Conservation (phyloP, 2,329 filamentous ascomycete species). For the Penicillium brasilianum region DNA sequence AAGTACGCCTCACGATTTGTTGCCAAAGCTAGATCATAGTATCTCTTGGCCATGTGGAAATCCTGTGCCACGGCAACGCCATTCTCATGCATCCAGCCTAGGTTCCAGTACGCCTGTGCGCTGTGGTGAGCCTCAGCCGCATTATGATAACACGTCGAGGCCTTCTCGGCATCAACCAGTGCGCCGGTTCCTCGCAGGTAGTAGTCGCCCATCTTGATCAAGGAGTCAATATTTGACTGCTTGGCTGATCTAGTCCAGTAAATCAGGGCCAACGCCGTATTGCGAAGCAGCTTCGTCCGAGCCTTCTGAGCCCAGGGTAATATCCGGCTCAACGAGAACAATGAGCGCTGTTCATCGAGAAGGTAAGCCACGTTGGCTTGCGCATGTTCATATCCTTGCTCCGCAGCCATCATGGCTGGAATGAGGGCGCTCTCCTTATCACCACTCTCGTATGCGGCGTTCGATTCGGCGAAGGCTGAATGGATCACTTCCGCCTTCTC, state of each 20-base stretch:
- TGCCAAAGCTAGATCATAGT: conserved; percentile 90
- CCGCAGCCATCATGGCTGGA: conserved; percentile 82
- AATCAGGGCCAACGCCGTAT: conserved; percentile 74
- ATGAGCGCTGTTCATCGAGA: conserved; percentile 73
- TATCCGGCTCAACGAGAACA: conserved; percentile 61
- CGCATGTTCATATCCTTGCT: conserved; percentile 87
- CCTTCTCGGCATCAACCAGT: conserved; percentile 75
- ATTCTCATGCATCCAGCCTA: conserved; percentile 99
- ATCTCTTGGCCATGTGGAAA: conserved; percentile 94
- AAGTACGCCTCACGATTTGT: conserved; percentile 94
- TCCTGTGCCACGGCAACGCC: conserved; percentile 91
- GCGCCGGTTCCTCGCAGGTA: conserved; percentile 84
- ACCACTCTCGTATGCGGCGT: conserved; percentile 77
- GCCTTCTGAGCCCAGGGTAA: conserved; percentile 53
- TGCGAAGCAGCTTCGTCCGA: conserved; percentile 56
- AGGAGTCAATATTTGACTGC: conserved; percentile 88
- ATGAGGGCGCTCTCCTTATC: conserved; percentile 81
- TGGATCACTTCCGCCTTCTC: conserved; percentile 74
- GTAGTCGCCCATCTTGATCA: conserved; percentile 99
- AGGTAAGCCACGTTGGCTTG: conserved; percentile 91
- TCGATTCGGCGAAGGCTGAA: conserved; percentile 81
- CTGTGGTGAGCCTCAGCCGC: conserved; percentile 90
- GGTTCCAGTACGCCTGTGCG: conserved; percentile 93
- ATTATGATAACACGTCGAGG: conserved; percentile 88
- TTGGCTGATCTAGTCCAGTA: conserved; percentile 96